A percentile compares a stretch with the other conserved stretches of the same genome.
Conservation (phyloP, 495 filamentous ascomycete genomes). For the Bacidia rubella region DNA sequence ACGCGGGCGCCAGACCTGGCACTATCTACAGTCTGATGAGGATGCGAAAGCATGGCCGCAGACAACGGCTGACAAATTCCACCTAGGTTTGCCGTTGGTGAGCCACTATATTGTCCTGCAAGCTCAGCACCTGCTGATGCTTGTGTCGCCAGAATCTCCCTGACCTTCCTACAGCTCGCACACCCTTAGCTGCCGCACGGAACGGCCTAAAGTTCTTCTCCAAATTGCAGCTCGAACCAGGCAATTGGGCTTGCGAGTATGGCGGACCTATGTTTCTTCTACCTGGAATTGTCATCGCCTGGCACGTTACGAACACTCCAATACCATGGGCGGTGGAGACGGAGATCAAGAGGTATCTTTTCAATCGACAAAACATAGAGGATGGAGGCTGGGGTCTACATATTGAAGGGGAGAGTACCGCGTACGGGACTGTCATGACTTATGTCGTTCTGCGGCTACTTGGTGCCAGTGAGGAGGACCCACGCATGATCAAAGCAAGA, state of each 20-base stretch:
- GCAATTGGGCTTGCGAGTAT: conserved; percentile 96
- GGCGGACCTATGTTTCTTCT: conserved; percentile 83
- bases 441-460: conserved; percentile 74
- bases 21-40: conserved; percentile 72
- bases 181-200: conserved; percentile 57
- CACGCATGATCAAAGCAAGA: conserved; percentile 75
- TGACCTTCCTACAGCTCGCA: conserved; percentile 52
- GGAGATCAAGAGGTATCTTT: conserved; percentile 90
- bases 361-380: conserved; percentile 68
- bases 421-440: conserved; percentile 82
- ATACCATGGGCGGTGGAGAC: conserved; percentile 69
- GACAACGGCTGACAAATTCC: conserved; percentile 68
- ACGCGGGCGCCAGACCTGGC: conserved; percentile 78
- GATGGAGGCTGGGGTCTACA: conserved; percentile 97
- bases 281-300: conserved; percentile 72
- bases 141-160: conserved; percentile 47
- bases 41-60: conserved; percentile 71
- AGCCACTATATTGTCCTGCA: not conserved
- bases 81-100: conserved; percentile 59
- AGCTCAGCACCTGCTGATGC: conserved; percentile 10
- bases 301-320: conserved; percentile 80
- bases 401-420: conserved; percentile 86
- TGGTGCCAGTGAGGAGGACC: conserved; percentile 80
- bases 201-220: conserved; percentile 88
- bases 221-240: conserved; percentile 71